Evolutionary conservation across 495 filamentous ascomycete species (phyloP).

Genomic region (Peziza echinospora): DNA sequence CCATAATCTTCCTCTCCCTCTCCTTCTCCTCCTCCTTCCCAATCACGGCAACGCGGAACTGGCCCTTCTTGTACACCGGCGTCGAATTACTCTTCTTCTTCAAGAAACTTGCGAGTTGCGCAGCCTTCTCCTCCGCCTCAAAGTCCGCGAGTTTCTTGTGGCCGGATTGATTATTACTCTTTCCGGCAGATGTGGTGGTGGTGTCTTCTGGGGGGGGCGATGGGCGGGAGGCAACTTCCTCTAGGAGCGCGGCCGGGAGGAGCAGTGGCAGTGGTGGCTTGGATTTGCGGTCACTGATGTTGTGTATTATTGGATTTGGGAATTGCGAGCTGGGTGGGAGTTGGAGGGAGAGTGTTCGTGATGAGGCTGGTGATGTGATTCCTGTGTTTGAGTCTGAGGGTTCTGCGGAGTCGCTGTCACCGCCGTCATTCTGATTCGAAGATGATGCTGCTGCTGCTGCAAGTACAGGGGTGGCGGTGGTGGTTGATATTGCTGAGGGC

Average conservation of each 20-base stretch:
- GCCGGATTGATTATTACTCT: neutral
- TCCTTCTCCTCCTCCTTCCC: slow-evolving; percentile 5
- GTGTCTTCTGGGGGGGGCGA: neutral
- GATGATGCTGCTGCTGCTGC: neutral
- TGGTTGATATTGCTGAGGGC: neutral
- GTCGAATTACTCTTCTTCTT: slow-evolving; percentile 10
- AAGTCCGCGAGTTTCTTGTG: neutral
- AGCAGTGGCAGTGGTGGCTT: neutral
- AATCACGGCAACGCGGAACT: slow-evolving; percentile 14
- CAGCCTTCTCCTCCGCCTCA: neutral
- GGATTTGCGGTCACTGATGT: too few species aligned
- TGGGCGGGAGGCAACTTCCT: neutral
- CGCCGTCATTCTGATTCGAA: too few species aligned
- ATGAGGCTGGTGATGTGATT: neutral
- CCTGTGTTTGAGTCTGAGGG: neutral
- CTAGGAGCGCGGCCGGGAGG: neutral
- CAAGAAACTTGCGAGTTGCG: neutral
- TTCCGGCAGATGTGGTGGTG: neutral
- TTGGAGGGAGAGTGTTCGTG: neutral
- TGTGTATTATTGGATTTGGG: too few species aligned
- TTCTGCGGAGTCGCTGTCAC: neutral
- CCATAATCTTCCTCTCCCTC: slow-evolving; percentile 9
- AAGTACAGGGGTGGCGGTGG: neutral
- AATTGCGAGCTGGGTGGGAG: neutral
- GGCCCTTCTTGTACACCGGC: slow-evolving; percentile 14